Evolutionary conservation across 768 basidiomycete species (phyloP).

Genomic region (Leccinum disarticulatum): DNA sequence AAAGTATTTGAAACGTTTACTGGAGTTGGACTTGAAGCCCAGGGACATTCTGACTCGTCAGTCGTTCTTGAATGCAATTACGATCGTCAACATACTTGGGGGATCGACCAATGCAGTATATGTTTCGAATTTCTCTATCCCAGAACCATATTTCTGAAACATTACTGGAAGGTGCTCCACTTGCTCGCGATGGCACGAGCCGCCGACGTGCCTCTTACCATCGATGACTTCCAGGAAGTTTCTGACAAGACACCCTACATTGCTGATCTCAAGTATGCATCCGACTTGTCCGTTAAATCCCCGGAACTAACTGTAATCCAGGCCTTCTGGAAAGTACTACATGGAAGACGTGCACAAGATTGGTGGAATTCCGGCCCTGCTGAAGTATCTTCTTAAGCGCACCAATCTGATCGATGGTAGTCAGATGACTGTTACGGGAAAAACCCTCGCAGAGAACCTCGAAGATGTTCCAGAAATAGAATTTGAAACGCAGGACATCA

Average conservation of each 20-base stretch:
- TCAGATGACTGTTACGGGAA: constrained; percentile 89
- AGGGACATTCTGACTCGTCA: constrained; percentile 68
- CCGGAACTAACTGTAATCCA: constrained; percentile 24
- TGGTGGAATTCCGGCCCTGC: constrained; percentile 80
- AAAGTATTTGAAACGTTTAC: constrained; percentile 68
- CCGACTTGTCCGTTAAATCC: constrained; percentile 3
- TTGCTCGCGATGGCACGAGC: constrained; percentile 83
- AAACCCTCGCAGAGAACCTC: constrained; percentile 85
- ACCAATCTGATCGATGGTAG: constrained; percentile 78
- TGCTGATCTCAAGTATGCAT: constrained; percentile 70
- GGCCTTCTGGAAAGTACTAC: constrained; percentile 82
- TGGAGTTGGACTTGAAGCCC: constrained; percentile 83
- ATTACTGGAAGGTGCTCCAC: constrained; percentile 63
- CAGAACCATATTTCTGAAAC: constrained; percentile 1
- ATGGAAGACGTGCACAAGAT: constrained; percentile 90
- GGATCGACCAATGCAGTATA: constrained; percentile 86
- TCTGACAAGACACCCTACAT: constrained; percentile 81
- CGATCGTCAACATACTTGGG: constrained; percentile 74
- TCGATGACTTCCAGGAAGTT: constrained; percentile 85
- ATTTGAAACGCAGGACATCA: constrained; percentile 74
- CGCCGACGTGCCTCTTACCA: constrained; percentile 67
- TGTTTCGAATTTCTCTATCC: constrained; percentile 1
- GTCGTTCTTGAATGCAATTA: constrained; percentile 83
- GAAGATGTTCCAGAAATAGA: constrained; percentile 71
- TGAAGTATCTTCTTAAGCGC: constrained; percentile 80